Evolutionary conservation across 805 yeast genomes (phyloP).

Genomic region (Kregervanrija delftensis): DNA sequence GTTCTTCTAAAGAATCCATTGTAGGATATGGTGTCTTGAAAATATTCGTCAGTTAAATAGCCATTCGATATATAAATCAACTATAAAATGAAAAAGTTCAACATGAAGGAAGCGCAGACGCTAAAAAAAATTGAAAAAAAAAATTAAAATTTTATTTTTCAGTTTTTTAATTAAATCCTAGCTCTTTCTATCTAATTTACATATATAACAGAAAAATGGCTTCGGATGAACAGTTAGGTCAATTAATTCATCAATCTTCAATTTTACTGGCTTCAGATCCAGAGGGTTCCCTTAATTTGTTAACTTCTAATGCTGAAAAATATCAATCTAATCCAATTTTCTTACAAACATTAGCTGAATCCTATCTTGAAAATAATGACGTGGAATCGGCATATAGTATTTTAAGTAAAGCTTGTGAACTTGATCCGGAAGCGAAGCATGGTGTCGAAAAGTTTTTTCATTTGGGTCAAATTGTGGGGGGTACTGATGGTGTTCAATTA

Average conservation of each 20-base stretch:
- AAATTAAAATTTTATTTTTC: neutral
- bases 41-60: too few relatives aligned
- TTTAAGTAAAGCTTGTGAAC: conserved; percentile 50
- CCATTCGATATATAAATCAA: too few relatives aligned
- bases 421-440: conserved; percentile 57
- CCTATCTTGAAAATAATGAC: conserved; percentile 70
- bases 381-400: conserved; percentile 70
- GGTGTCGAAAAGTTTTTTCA: conserved; percentile 84
- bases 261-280: conserved; percentile 38
- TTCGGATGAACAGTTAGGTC: conserved; percentile 5
- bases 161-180: neutral
- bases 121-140: conserved; percentile 1
- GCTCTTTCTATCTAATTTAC: neutral
- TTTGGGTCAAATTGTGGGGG: conserved; percentile 88
- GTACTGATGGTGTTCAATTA: conserved; percentile 58
- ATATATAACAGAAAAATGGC: neutral
- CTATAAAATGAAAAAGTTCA: neutral
- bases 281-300: conserved; percentile 43
- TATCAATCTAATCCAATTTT: conserved; percentile 36
- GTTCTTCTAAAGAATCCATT: conserved; percentile 57
- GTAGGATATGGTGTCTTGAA: too few relatives aligned
- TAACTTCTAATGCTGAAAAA: conserved; percentile 32
- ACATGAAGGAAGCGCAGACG: conserved; percentile 3
- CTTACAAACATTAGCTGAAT: conserved; percentile 64
- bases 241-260: conserved; percentile 33